phyloP scores from a whole-genome alignment of 139 green algal species.

The Closterium sp. region DNA sequence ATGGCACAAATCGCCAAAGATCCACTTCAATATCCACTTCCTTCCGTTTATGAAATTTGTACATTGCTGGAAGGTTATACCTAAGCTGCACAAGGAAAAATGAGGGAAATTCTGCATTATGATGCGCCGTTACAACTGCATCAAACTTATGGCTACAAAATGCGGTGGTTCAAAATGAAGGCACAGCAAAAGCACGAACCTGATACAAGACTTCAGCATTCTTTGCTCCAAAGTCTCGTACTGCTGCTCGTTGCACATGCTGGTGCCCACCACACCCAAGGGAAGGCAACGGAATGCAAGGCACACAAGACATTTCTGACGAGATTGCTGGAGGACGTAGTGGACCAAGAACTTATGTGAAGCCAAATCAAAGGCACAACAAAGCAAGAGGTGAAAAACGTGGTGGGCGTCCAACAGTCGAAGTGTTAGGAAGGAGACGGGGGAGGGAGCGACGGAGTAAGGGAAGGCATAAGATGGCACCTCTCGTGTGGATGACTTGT shows the following conservation, averaged over 20 bases:
- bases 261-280: neutral
- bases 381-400: no score
- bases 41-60: neutral
- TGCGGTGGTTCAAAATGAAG: neutral
- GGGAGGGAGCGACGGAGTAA: neutral
- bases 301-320: no score
- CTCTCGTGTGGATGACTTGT: conserved; percentile 83
- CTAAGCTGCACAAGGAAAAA: neutral
- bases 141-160: neutral
- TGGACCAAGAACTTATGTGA: no score
- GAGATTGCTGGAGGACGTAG: no score
- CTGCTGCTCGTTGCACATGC: conserved; percentile 69
- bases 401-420: no score
- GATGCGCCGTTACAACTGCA: neutral
- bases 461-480: neutral
- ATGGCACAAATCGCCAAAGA: neutral
- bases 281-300: neutral
- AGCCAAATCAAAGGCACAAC: neutral
- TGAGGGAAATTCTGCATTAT: neutral
- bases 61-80: neutral
- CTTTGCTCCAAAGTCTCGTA: conserved; percentile 62
- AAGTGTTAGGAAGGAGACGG: neutral
- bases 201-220: conserved; percentile 77
- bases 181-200: neutral
- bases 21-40: neutral